A percentile compares a stretch with the other conserved stretches of the same genome.
Conservation (phyloP, 179 eudicot genomes). For the Camellia oleifera region DNA sequence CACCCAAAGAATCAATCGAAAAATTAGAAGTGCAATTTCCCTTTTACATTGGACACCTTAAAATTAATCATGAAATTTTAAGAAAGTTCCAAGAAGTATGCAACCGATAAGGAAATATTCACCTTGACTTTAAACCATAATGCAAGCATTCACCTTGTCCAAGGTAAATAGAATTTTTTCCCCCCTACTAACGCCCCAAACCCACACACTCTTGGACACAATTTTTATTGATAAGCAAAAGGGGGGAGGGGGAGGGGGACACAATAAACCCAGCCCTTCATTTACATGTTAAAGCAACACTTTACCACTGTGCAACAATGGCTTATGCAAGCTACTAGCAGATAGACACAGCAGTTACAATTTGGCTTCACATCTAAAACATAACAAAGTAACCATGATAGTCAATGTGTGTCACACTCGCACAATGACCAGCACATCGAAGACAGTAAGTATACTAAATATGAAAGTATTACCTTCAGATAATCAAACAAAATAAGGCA, state of each 20-base stretch:
- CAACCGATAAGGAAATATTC: not conserved
- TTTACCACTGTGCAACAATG: not conserved
- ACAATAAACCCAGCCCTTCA: not conserved
- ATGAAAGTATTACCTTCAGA: constrained; percentile 60
- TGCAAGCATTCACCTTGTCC: not conserved
- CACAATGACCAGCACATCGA: not conserved
- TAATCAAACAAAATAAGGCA: constrained; percentile 95
- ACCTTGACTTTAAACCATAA: not conserved
- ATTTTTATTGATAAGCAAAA: not conserved
- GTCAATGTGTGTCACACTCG: not conserved
- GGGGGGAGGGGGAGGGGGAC: no score
- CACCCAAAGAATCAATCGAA: no score
- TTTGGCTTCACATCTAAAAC: not conserved
- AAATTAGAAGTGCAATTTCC: no score
- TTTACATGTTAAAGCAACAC: not conserved
- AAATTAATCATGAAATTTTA: no score
- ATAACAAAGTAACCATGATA: not conserved
- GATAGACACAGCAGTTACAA: not conserved
- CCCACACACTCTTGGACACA: no score
- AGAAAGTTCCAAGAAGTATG: no score
- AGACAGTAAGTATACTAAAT: not conserved
- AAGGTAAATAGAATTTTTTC: no score
- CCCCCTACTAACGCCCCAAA: no score
- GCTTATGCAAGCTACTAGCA: not conserved
- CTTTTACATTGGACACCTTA: no score